Evolutionary conservation across 2,329 filamentous ascomycete genomes (phyloP).

Genomic region (Sporothrix inflata): DNA sequence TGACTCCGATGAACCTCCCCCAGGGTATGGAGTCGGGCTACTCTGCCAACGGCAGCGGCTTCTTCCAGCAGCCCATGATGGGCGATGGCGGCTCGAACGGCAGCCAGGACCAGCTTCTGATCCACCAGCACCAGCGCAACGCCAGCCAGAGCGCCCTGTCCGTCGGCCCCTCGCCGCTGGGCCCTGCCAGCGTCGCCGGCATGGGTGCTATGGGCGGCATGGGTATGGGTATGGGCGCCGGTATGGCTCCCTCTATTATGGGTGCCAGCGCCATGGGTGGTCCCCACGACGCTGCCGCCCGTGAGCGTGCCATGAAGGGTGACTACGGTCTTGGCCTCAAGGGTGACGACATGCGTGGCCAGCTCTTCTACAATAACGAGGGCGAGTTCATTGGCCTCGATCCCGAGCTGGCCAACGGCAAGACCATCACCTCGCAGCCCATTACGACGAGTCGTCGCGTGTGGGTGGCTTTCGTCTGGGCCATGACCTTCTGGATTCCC

Average conservation of each 20-base stretch:
- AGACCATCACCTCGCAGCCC: conserved; percentile 71
- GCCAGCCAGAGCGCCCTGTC: conserved; percentile 57
- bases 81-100: conserved; percentile 64
- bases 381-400: conserved; percentile 74
- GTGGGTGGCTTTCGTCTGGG: conserved; percentile 86
- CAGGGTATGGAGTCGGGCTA: conserved; percentile 73
- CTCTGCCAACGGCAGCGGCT: conserved; percentile 67
- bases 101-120: conserved; percentile 74
- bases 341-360: conserved; percentile 75
- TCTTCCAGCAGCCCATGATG: conserved; percentile 68
- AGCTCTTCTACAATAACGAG: conserved; percentile 73
- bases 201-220: conserved; percentile 46
- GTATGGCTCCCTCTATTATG: conserved; percentile 55
- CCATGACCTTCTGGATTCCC: conserved; percentile 90
- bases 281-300: conserved; percentile 39
- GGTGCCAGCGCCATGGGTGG: conserved; percentile 36
- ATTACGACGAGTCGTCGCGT: conserved; percentile 66
- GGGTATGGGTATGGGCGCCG: conserved; percentile 40
- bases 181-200: conserved; percentile 29
- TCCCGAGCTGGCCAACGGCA: conserved; percentile 75
- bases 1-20: conserved; percentile 46
- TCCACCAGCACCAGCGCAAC: conserved; percentile 57
- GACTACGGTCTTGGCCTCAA: conserved; percentile 90
- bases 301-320: conserved; percentile 59
- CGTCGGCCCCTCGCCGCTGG: conserved; percentile 43